These are phyloP conservation scores for Fomitopsis schrenkii DNA, from an alignment of 1,284 basidiomycete species.

Conservation along the genomic window DNA sequence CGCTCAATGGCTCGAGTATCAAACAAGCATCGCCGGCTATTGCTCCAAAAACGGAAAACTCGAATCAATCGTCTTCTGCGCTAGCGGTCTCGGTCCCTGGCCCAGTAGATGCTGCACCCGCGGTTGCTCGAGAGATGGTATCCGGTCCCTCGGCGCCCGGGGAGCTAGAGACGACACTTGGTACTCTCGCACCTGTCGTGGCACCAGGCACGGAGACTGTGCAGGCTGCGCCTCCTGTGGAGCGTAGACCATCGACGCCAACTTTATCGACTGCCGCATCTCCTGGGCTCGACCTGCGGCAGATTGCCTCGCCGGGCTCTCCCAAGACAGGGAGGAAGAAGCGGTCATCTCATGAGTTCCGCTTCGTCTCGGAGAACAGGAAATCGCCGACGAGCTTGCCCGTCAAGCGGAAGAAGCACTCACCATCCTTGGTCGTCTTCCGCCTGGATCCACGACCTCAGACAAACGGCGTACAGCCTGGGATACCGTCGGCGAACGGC, in stretches of 20 bases:
- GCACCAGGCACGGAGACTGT: not conserved
- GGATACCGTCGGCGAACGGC: not conserved
- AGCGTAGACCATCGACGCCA: not conserved
- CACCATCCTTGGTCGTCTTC: not conserved
- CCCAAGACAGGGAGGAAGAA: not conserved
- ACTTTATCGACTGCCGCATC: not conserved
- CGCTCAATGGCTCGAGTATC: not conserved
- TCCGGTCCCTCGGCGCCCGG: not conserved
- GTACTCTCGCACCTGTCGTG: not conserved
- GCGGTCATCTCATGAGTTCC: not conserved
- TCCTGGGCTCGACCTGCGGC: not conserved
- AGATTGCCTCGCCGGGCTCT: not conserved
- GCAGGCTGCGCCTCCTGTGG: not conserved
- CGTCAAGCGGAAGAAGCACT: not conserved
- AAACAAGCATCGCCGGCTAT: not conserved
- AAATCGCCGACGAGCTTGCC: not conserved
- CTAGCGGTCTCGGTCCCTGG: not conserved
- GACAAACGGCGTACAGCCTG: not conserved
- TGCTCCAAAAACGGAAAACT: not conserved
- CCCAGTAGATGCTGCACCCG: not conserved
- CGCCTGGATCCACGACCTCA: not conserved
- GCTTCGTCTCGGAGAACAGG: not conserved
- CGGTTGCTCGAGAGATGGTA: too few species aligned
- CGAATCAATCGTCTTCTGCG: not conserved
- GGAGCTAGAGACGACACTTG: not conserved